These are phyloP conservation scores for Magnolia sinica DNA, from an alignment of 164 flowering plant genomes.

Conservation along the genomic window DNA sequence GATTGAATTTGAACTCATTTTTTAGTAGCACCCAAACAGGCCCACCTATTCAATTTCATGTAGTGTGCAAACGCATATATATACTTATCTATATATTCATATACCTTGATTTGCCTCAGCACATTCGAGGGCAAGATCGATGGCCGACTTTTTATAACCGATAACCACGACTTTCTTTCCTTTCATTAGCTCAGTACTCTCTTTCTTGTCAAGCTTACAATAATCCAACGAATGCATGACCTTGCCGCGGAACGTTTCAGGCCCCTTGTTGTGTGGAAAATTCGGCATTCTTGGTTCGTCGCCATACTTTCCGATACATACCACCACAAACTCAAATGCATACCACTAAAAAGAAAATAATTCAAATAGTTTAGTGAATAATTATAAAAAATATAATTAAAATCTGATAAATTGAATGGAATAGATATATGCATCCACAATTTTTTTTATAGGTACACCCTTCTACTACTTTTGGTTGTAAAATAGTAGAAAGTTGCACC, in stretches of 20 bases:
- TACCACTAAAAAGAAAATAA: constrained; percentile 49
- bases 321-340: constrained; percentile 62
- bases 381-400: too few relatives aligned
- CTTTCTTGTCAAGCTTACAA: constrained; percentile 67
- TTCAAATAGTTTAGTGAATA: not conserved
- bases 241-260: constrained; percentile 67
- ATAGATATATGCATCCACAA: not conserved
- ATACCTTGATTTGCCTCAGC: constrained; percentile 88
- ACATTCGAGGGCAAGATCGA: constrained; percentile 79
- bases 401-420: not conserved
- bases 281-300: constrained; percentile 62
- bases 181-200: constrained; percentile 41
- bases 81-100: not conserved
- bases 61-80: not conserved
- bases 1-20: too few relatives aligned
- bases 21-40: not conserved
- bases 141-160: constrained; percentile 92
- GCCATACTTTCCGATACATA: constrained; percentile 87
- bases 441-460: too few relatives aligned
- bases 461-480: too few relatives aligned
- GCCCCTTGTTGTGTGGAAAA: constrained; percentile 61
- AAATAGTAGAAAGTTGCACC: too few relatives aligned
- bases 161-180: constrained; percentile 75
- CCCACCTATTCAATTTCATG: not conserved
- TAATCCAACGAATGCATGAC: constrained; percentile 84